Evolutionary conservation across 495 filamentous ascomycete species (phyloP), one percentile per base, ranked within the genome.

Genomic region (Penicillium salamii): DNA sequence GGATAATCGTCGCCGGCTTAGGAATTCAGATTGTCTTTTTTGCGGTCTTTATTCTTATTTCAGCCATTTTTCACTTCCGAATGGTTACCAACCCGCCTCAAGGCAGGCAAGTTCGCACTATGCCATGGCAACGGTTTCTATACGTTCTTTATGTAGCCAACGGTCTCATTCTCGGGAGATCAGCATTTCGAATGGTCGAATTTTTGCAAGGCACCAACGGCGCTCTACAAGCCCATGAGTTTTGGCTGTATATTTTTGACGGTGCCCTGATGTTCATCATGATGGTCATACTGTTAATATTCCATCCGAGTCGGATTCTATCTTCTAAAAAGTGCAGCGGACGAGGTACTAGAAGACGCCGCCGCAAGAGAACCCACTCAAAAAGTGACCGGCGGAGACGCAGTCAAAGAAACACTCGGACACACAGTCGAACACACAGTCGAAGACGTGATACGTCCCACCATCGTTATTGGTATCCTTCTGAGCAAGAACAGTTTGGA

Each of bases 241-340:
- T 71, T 55, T 78, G 74, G 46, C 46, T 85, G 34, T 87, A 86
- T 61, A 54, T 84, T 5, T 86, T 87, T 56, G 85, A 89, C 56
- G 58, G 73, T 20, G 20, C 68, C 18, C 53, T 82, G 19, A 87
- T 89, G 83, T 49, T 80, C 14, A 3, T 58, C 0, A 75, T 76
- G 18, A 78, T 80, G 65, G 50, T 76, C 0, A 49, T 78, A 1
- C 79, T 84, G 51, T 71, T 65, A 31, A 28, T 68, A 7, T 55
- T 55, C 20, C 58, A 65, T 33, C 64, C 64, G 1, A 42, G 38
- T 18, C 36, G 51, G 9, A 21, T 55, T 12, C 12, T 32, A 32
- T n/a, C n/a, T n/a, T n/a, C n/a, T n/a, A n/a, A n/a, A n/a, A n/a
- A n/a, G n/a, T n/a, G n/a, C n/a, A n/a, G n/a, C n/a, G n/a, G n/a